These are phyloP conservation scores for Crotalaria pallida DNA, from an alignment of 306 rosid species.

Conservation along the genomic window DNA sequence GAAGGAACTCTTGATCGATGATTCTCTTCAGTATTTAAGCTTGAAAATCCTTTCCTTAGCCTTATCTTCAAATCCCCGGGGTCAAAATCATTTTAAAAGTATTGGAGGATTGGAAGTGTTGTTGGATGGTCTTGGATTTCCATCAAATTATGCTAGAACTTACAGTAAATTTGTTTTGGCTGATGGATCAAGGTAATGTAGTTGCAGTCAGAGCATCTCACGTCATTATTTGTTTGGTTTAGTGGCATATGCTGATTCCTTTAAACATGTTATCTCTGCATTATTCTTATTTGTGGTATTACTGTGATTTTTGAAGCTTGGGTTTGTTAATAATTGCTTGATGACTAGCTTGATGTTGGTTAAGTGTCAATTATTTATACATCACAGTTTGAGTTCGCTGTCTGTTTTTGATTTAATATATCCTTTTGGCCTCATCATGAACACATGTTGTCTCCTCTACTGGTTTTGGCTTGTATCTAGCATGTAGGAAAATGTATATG, in stretches of 20 bases:
- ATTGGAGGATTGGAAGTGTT: conserved; percentile 98
- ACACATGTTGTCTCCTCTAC: conserved; percentile 1
- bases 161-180: conserved; percentile 35
- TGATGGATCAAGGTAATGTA: conserved; percentile 58
- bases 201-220: conserved; percentile 15
- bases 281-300: conserved; percentile 1
- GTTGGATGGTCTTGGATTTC: conserved; percentile 92
- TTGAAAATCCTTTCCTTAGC: conserved; percentile 71
- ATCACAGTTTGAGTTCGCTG: conserved; percentile 2
- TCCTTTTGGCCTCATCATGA: not conserved
- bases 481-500: not conserved
- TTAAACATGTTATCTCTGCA: not conserved
- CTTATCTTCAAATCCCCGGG: conserved; percentile 77
- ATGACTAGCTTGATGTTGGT: conserved; percentile 12
- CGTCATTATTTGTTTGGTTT: conserved; percentile 8
- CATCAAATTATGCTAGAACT: conserved; percentile 57
- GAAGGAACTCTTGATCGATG: conserved; percentile 78
- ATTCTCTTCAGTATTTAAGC: conserved; percentile 67
- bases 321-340: not conserved
- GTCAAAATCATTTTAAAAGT: conserved; percentile 94
- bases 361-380: not conserved
- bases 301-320: conserved; percentile 16
- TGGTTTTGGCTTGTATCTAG: conserved; percentile 3
- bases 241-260: conserved; percentile 8
- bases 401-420: conserved; percentile 4